Conservation (phyloP, 2,329 filamentous ascomycete species). For the Diaporthe longicolla region DNA sequence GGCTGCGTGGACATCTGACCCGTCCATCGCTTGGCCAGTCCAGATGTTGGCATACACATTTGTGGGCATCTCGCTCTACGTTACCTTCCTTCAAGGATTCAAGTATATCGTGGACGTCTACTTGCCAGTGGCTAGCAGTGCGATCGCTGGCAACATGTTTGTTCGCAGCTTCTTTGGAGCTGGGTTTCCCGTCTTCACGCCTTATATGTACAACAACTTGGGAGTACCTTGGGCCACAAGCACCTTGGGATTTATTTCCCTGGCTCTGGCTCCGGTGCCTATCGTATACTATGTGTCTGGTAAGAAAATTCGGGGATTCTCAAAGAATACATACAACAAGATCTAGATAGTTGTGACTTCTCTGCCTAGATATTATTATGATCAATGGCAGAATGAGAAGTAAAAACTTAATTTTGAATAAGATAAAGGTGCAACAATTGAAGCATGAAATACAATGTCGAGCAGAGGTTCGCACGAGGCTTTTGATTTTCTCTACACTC, state of each 20-base stretch:
- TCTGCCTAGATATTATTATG: neutral
- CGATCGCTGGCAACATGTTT: slow-evolving; percentile 4
- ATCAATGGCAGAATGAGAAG: neutral
- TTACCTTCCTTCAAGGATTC: neutral
- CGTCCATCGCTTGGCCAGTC: neutral
- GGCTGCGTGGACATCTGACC: slow-evolving; percentile 15
- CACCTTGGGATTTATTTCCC: neutral
- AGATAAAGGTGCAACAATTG: too few species aligned
- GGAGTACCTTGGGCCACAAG: slow-evolving; percentile 10
- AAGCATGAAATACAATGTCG: too few species aligned
- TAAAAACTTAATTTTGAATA: too few species aligned
- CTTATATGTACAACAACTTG: neutral
- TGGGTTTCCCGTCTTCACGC: neutral
- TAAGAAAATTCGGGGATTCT: neutral
- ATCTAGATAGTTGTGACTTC: neutral
- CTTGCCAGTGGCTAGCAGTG: slow-evolving; percentile 5
- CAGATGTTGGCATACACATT: slow-evolving; percentile 2
- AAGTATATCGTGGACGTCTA: slow-evolving; percentile 22
- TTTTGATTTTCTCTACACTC: too few species aligned
- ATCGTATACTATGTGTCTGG: neutral
- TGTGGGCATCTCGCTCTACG: slow-evolving; percentile 11
- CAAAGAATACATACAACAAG: neutral
- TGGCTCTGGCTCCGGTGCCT: neutral
- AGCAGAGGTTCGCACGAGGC: too few species aligned
- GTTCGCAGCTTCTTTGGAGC: slow-evolving; percentile 16